Percentiles rank a stretch among this genome's conserved stretches.
These are phyloP conservation scores for Blastomyces percursus DNA, from an alignment of 2,329 filamentous ascomycete species.

Conservation along the genomic window DNA sequence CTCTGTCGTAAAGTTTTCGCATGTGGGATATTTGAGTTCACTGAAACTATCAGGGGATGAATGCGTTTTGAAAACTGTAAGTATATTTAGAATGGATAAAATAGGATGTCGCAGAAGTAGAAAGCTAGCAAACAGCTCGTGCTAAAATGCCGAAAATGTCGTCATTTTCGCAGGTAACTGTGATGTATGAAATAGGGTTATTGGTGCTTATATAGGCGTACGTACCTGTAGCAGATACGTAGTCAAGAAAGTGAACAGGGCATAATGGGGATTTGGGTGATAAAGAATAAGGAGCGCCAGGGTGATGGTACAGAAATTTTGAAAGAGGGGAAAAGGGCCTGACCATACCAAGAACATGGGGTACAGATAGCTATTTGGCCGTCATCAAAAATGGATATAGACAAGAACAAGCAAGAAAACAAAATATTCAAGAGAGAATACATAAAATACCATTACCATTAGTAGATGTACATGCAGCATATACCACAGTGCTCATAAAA, in stretches of 20 bases:
- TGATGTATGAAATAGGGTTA: not conserved
- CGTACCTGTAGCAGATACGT: not conserved
- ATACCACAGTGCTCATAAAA: not conserved
- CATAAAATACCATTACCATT: not conserved
- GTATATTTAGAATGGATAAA: too few relatives aligned
- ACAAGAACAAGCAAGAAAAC: not conserved
- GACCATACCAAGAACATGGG: not conserved
- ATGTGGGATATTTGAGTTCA: too few relatives aligned
- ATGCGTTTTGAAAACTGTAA: too few relatives aligned
- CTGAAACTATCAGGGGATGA: too few relatives aligned
- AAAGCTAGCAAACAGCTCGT: too few relatives aligned
- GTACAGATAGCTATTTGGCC: not conserved
- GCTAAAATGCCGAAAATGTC: not conserved
- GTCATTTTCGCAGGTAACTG: not conserved
- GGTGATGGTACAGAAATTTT: not conserved
- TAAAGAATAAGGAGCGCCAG: not conserved
- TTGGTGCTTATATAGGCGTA: not conserved
- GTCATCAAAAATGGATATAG: not conserved
- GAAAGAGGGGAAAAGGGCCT: not conserved
- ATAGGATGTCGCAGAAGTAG: too few relatives aligned
- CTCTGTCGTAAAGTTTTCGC: too few relatives aligned
- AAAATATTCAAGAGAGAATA: not conserved
- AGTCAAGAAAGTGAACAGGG: not conserved
- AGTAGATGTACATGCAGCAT: not conserved
- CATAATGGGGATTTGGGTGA: not conserved